phyloP scores from a whole-genome alignment of 1,139 yeast species.

The Yamadazyma jaroonii region DNA sequence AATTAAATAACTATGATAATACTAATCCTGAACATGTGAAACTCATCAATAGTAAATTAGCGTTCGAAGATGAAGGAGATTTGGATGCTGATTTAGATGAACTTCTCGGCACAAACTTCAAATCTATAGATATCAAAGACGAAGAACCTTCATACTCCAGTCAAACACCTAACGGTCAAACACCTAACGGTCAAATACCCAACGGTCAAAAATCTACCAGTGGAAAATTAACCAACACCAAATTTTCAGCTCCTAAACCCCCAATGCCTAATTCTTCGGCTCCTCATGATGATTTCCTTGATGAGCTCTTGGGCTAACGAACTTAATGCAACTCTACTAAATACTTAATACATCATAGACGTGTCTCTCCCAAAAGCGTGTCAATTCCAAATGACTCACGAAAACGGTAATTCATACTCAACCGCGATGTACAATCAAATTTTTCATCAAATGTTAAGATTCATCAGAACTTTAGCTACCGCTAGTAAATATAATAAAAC shows the following conservation, averaged over 20 bases:
- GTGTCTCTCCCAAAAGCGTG: background rate
- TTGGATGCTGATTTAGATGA: constrained; percentile 4
- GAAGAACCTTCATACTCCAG: too few relatives aligned
- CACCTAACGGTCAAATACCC: too few relatives aligned
- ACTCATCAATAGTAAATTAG: constrained; percentile 25
- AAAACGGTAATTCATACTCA: constrained; percentile 30
- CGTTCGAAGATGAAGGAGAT: constrained; percentile 3
- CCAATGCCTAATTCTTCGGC: too few relatives aligned
- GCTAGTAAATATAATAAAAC: constrained; percentile 38
- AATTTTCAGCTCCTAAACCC: too few relatives aligned
- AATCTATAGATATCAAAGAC: too few relatives aligned
- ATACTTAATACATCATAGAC: background rate
- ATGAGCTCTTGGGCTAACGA: constrained; percentile 2
- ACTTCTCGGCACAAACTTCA: constrained; percentile 10
- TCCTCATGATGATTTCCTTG: constrained; percentile 1
- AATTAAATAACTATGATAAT: constrained; percentile 33
- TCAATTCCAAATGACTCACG: constrained; percentile 12
- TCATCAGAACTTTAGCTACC: constrained; percentile 36
- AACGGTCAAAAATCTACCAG: too few relatives aligned
- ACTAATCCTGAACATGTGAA: constrained; percentile 24
- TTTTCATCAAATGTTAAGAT: constrained; percentile 8
- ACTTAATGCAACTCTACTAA: too few relatives aligned
- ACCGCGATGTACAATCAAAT: constrained; percentile 41
- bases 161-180: too few relatives aligned
- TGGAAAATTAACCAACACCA: too few relatives aligned